Evolutionary conservation across 176 grass and related monocot genomes (phyloP).

Genomic region (Neostapfia colusana): DNA sequence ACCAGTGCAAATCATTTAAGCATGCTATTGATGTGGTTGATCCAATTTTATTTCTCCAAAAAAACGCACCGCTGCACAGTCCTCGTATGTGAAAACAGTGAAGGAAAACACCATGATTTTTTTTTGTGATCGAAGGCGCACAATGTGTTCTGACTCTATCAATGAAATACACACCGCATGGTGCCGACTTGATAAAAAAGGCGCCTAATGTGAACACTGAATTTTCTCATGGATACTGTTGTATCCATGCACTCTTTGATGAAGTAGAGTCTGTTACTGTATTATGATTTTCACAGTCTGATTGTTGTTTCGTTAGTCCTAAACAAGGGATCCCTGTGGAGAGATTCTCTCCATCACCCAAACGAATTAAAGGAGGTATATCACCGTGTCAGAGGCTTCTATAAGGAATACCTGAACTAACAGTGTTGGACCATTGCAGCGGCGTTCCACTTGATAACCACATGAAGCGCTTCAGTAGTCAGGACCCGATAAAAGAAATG

Average conservation of each 20-base stretch:
- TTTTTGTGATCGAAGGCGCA: background rate
- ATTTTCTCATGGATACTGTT: background rate
- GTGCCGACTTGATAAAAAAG: too few species aligned
- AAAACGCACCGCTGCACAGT: background rate
- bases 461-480: conserved; percentile 20
- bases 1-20: background rate
- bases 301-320: conserved; percentile 34
- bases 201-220: conserved; percentile 30
- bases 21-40: background rate
- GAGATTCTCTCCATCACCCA: conserved; percentile 30
- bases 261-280: conserved; percentile 17
- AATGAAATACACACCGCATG: too few species aligned
- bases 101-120: background rate
- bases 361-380: conserved; percentile 31
- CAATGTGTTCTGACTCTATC: too few species aligned
- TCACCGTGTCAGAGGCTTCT: background rate
- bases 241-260: conserved; percentile 10
- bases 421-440: conserved; percentile 10
- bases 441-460: conserved; percentile 31
- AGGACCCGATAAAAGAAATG: conserved; percentile 31
- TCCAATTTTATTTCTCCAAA: background rate
- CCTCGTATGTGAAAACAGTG: background rate
- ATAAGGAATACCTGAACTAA: conserved; percentile 4
- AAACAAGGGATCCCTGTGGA: conserved; percentile 32
- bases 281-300: background rate